Conservation (phyloP, 2,329 filamentous ascomycete genomes). For the Curvularia hawaiiensis region DNA sequence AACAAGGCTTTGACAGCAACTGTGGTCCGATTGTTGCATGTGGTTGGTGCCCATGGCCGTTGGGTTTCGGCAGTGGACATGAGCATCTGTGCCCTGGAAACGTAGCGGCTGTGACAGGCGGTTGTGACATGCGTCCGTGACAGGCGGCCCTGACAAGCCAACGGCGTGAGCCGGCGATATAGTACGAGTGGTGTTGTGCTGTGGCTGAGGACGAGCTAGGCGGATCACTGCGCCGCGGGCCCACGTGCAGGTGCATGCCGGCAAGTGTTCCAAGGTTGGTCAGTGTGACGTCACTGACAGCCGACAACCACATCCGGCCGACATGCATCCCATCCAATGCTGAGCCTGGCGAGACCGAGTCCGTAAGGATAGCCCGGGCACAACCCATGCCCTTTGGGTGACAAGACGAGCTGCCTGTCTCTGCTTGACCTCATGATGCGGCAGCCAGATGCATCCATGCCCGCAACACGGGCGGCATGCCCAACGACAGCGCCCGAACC, state of each 20-base stretch:
- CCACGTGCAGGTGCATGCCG: constrained; percentile 3
- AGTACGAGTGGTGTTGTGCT: constrained; percentile 2
- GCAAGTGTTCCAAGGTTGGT: constrained; percentile 2
- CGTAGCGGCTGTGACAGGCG: neutral
- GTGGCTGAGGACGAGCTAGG: constrained; percentile 20
- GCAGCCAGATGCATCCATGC: neutral
- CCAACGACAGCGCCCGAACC: constrained; percentile 25
- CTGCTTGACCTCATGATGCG: constrained; percentile 2
- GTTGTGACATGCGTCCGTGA: neutral
- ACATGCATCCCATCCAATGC: constrained; percentile 22
- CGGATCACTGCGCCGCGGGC: constrained; percentile 9
- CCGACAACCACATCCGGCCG: constrained; percentile 1
- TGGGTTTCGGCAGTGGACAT: constrained; percentile 1
- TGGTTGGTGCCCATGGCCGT: neutral
- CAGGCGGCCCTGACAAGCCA: constrained; percentile 3
- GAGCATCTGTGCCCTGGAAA: neutral
- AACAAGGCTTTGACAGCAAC: neutral
- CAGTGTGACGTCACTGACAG: constrained; percentile 29
- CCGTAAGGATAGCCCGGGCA: constrained; percentile 28
- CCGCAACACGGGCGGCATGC: constrained; percentile 10
- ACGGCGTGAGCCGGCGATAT: neutral
- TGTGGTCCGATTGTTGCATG: neutral
- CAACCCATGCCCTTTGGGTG: constrained; percentile 3
- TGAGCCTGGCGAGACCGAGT: constrained; percentile 19
- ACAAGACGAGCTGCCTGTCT: constrained; percentile 3